These are phyloP conservation scores for Alternaria gansuensis DNA, from an alignment of 2,329 filamentous ascomycete species.

Conservation along the genomic window DNA sequence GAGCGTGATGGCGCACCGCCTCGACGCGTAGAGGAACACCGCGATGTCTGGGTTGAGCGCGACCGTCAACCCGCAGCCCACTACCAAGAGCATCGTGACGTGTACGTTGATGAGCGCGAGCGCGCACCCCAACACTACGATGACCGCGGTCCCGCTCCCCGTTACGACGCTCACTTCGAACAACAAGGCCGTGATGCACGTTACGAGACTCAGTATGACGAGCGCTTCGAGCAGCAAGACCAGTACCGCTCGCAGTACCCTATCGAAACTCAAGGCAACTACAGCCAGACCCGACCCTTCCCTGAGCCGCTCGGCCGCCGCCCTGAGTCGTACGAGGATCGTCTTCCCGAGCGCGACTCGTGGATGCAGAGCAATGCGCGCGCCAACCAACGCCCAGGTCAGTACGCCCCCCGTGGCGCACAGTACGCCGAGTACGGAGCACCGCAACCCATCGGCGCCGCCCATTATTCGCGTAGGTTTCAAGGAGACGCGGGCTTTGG, in stretches of 20 bases:
- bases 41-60: constrained; percentile 43
- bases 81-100: constrained; percentile 39
- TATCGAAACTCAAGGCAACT: constrained; percentile 23
- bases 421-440: constrained; percentile 46
- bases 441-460: constrained; percentile 42
- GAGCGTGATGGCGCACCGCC: constrained; percentile 39
- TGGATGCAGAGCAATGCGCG: constrained; percentile 45
- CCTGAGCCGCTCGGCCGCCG: constrained; percentile 42
- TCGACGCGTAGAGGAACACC: constrained; percentile 40
- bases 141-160: constrained; percentile 36
- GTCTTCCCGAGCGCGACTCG: constrained; percentile 47
- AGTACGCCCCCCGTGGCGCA: constrained; percentile 33
- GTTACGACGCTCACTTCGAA: constrained; percentile 35
- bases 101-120: constrained; percentile 35
- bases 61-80: constrained; percentile 37
- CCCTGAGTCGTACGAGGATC: constrained; percentile 49
- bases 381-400: constrained; percentile 22
- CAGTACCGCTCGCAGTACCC: constrained; percentile 33
- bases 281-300: constrained; percentile 23
- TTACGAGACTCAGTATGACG: constrained; percentile 31
- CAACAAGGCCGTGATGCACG: constrained; percentile 26
- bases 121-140: constrained; percentile 36
- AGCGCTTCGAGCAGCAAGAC: constrained; percentile 36
- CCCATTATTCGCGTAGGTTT: constrained; percentile 47
- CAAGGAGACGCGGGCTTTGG: constrained; percentile 50